Percentiles rank a stretch among this genome's conserved stretches.
Evolutionary conservation across 2,329 filamentous ascomycete species (phyloP).

Genomic region (Monosporascus sp.): DNA sequence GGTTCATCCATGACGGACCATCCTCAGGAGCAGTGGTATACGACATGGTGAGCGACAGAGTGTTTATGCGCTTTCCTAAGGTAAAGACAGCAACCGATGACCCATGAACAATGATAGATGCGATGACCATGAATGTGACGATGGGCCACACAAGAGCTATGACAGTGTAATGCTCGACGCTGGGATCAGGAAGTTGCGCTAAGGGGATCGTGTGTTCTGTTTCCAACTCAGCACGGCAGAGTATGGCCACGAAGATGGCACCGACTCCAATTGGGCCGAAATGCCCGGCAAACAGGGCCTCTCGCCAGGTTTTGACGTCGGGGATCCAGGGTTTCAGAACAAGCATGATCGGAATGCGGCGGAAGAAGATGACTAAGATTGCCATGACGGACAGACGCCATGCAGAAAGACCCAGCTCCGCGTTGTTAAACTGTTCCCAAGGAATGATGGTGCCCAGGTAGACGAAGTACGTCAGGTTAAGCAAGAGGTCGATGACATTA

Average conservation of each 20-base stretch:
- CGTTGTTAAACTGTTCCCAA: slow-evolving; percentile 84
- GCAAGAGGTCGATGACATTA: slow-evolving; percentile 95
- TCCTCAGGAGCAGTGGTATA: slow-evolving; percentile 89
- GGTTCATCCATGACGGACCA: slow-evolving; percentile 90
- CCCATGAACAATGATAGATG: slow-evolving; percentile 91
- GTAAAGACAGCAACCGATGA: slow-evolving; percentile 99
- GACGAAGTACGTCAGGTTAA: slow-evolving; percentile 97
- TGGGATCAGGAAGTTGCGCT: slow-evolving; percentile 49
- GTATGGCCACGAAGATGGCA: slow-evolving; percentile 89
- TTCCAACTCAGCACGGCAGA: slow-evolving; percentile 89
- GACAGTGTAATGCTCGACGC: slow-evolving; percentile 57
- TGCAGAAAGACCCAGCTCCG: slow-evolving; percentile 66
- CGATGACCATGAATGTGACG: slow-evolving; percentile 86
- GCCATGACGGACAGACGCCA: slow-evolving; percentile 93
- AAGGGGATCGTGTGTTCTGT: slow-evolving; percentile 69
- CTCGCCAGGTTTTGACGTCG: slow-evolving; percentile 96
- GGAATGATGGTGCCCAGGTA: slow-evolving; percentile 97
- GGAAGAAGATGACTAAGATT: slow-evolving; percentile 91
- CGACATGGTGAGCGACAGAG: slow-evolving; percentile 87
- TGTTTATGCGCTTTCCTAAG: slow-evolving; percentile 96
- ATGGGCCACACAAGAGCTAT: slow-evolving; percentile 93
- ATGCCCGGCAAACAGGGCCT: slow-evolving; percentile 92
- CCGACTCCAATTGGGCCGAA: slow-evolving; percentile 97
- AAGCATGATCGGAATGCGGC: slow-evolving; percentile 93
- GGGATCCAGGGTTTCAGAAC: slow-evolving; percentile 86